Conservation (phyloP, 2,329 filamentous ascomycete species). For the Monosporascus sp. region DNA sequence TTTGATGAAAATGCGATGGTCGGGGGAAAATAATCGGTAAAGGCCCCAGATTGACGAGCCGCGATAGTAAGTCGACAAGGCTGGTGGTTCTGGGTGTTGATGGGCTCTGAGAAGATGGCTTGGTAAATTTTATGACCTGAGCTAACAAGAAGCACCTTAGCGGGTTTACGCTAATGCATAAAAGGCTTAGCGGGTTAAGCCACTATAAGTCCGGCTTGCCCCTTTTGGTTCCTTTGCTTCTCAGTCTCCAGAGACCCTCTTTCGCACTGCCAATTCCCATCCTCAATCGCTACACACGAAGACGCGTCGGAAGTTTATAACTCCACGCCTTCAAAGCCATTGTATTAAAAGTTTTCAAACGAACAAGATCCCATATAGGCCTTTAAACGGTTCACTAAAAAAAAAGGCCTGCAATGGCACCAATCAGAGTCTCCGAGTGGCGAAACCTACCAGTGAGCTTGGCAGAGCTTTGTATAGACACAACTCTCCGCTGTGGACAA, state of each 20-base stretch:
- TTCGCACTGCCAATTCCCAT: too few relatives aligned
- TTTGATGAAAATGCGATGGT: slow-evolving; percentile 6
- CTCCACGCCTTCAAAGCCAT: too few relatives aligned
- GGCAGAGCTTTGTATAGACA: slow-evolving; percentile 88
- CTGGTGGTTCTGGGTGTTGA: slow-evolving; percentile 20
- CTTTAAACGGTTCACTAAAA: not conserved
- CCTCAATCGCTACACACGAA: too few relatives aligned
- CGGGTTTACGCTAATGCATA: not conserved
- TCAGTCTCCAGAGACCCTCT: too few relatives aligned
- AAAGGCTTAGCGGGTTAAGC: slow-evolving; percentile 21
- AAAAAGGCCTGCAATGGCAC: slow-evolving; percentile 23
- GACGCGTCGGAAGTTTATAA: too few relatives aligned
- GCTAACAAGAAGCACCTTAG: not conserved
- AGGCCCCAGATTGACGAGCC: slow-evolving; percentile 11
- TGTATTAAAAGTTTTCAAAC: not conserved
- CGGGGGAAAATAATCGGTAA: not conserved
- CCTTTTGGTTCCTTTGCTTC: not conserved
- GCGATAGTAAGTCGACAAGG: slow-evolving; percentile 25
- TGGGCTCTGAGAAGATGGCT: too few relatives aligned
- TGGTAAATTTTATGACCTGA: not conserved
- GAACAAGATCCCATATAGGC: not conserved
- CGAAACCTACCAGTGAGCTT: slow-evolving; percentile 77
- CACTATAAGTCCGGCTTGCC: not conserved
- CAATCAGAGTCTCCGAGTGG: slow-evolving; percentile 66
- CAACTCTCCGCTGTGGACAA: slow-evolving; percentile 88